phyloP scores from a whole-genome alignment of 352 stramenopile genomes.

The Phytophthora brassicae region DNA sequence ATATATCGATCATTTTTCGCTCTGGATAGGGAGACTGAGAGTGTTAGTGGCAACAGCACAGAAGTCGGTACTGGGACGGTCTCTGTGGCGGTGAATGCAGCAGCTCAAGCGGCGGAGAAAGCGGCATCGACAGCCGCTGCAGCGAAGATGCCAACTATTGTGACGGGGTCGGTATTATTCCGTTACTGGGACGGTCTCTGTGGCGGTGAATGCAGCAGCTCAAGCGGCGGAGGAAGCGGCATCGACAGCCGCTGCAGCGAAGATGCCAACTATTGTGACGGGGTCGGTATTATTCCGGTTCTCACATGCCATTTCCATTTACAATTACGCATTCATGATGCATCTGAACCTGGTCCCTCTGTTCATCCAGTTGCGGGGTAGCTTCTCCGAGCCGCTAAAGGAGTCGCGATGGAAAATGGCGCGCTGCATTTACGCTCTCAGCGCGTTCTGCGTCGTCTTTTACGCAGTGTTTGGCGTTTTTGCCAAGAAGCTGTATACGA shows the following conservation, averaged over 20 bases:
- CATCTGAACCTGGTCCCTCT: constrained; percentile 80
- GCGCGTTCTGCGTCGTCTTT: constrained; percentile 57
- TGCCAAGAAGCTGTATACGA: constrained; percentile 56
- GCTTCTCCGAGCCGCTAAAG: constrained; percentile 52
- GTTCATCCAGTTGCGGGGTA: constrained; percentile 68
- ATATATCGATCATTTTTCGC: constrained; percentile 56
- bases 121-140: constrained; percentile 8
- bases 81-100: constrained; percentile 17
- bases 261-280: constrained; percentile 34
- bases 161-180: constrained; percentile 36
- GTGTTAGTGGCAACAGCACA: constrained; percentile 9
- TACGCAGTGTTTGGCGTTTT: constrained; percentile 61
- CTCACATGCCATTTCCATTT: constrained; percentile 67
- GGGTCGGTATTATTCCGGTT: constrained; percentile 45
- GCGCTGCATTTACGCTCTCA: constrained; percentile 49
- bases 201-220: constrained; percentile 20
- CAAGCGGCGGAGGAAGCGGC: constrained; percentile 10
- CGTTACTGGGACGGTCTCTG: constrained; percentile 15
- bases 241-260: constrained; percentile 11
- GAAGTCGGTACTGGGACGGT: constrained; percentile 2
- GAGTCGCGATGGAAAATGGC: constrained; percentile 55
- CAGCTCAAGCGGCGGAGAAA: constrained; percentile 12
- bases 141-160: constrained; percentile 32
- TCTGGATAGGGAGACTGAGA: constrained; percentile 13
- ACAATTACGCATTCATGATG: constrained; percentile 88